A percentile compares a stretch with the other conserved stretches of the same genome.
These are phyloP conservation scores for Pezicula radicicola DNA, from an alignment of 2,329 filamentous ascomycete genomes.

Conservation along the genomic window DNA sequence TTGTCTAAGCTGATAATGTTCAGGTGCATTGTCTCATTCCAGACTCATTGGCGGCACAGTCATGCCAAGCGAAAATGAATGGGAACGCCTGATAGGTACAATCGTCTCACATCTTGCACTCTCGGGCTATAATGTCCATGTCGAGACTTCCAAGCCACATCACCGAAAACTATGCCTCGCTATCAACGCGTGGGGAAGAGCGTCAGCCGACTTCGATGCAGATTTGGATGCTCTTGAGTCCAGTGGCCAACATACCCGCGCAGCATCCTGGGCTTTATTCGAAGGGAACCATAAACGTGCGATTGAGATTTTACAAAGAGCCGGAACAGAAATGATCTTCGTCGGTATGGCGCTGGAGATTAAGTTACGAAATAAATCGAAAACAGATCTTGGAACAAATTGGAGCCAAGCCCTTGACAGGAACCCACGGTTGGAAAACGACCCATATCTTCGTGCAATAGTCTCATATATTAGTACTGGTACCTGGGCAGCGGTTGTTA, in stretches of 20 bases:
- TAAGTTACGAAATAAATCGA: constrained; percentile 47
- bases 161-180: constrained; percentile 74
- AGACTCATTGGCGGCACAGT: constrained; percentile 44
- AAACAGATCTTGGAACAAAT: constrained; percentile 24
- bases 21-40: constrained; percentile 45
- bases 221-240: constrained; percentile 42
- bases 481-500: constrained; percentile 71
- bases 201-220: constrained; percentile 41
- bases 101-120: constrained; percentile 62
- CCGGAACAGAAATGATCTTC: constrained; percentile 67
- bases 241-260: constrained; percentile 63
- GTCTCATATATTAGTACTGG: constrained; percentile 75
- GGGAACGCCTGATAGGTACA: constrained; percentile 59
- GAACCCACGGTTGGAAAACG: constrained; percentile 49
- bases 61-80: constrained; percentile 44
- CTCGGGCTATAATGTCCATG: constrained; percentile 57
- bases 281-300: constrained; percentile 67
- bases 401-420: constrained; percentile 25
- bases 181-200: constrained; percentile 69
- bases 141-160: constrained; percentile 60
- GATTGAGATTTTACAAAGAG: constrained; percentile 65
- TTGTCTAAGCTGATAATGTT: not conserved
- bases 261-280: constrained; percentile 73
- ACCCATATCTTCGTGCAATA: constrained; percentile 77
- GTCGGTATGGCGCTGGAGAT: constrained; percentile 65